These are phyloP conservation scores for Carex littledalei DNA, from an alignment of 176 grass and related monocot species.

Conservation along the genomic window DNA sequence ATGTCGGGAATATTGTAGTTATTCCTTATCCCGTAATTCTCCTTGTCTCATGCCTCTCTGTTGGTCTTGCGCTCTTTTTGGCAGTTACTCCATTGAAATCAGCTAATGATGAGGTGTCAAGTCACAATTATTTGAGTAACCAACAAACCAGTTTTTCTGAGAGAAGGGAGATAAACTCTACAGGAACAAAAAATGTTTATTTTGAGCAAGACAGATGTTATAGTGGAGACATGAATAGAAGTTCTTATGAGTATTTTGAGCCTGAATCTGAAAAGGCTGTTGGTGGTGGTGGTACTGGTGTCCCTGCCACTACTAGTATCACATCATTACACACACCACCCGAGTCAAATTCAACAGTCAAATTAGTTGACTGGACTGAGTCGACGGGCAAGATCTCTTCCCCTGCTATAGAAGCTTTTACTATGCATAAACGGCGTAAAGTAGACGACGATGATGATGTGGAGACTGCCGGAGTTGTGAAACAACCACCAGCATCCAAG, in stretches of 20 bases:
- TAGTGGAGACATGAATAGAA: constrained; percentile 34
- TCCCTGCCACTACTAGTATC: constrained; percentile 27
- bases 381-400: constrained; percentile 26
- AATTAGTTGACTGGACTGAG: constrained; percentile 41
- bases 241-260: constrained; percentile 18
- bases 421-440: constrained; percentile 2
- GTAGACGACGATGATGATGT: not conserved
- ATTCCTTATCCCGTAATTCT: constrained; percentile 54
- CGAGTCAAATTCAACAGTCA: constrained; percentile 54
- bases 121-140: constrained; percentile 34
- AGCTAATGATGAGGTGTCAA: constrained; percentile 51
- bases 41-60: constrained; percentile 50
- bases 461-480: not conserved
- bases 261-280: constrained; percentile 43
- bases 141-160: constrained; percentile 7
- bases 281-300: constrained; percentile 49
- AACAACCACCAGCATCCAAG: constrained; percentile 1
- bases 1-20: constrained; percentile 55
- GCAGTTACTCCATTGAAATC: constrained; percentile 88
- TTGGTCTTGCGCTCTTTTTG: constrained; percentile 65
- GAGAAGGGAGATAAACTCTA: constrained; percentile 33
- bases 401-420: constrained; percentile 11
- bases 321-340: constrained; percentile 38
- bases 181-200: constrained; percentile 25
- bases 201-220: constrained; percentile 52